phyloP scores from a whole-genome alignment of 768 basidiomycete species.

The Kwoniella sp. region DNA sequence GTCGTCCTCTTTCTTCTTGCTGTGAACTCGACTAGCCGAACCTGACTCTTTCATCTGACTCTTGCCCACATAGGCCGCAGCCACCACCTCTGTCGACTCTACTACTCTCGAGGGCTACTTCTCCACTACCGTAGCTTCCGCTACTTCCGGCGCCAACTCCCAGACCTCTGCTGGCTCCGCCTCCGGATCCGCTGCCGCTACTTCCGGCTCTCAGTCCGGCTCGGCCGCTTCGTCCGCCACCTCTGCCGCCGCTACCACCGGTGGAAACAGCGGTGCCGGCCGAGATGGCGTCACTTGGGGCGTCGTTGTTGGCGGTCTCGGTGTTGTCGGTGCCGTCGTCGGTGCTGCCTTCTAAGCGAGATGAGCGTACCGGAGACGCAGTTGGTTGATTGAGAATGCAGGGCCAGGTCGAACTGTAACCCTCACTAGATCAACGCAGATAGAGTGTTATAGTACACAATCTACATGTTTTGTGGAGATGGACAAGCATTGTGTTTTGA shows the following conservation, averaged over 20 bases:
- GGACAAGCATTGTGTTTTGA: not conserved
- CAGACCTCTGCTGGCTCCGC: conserved; percentile 22
- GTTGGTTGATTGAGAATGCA: not conserved
- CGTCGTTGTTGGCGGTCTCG: conserved; percentile 38
- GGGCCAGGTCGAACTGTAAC: not conserved
- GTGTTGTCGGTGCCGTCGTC: conserved; percentile 44
- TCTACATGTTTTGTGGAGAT: not conserved
- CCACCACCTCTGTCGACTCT: conserved; percentile 69
- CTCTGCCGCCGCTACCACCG: conserved; percentile 17
- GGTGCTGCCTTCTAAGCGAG: conserved; percentile 28
- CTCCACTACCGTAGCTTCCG: conserved; percentile 30
- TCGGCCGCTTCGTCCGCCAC: conserved; percentile 28
- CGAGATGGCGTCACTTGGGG: conserved; percentile 31
- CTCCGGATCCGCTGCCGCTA: conserved; percentile 23
- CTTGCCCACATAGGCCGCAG: conserved; percentile 21
- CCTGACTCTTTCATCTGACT: not conserved
- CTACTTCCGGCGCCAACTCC: conserved; percentile 31
- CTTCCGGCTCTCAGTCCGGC: conserved; percentile 32
- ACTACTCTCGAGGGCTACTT: conserved; percentile 62
- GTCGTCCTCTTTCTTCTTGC: not conserved
- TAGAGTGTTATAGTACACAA: not conserved
- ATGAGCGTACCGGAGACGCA: not conserved
- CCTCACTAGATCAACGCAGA: not conserved
- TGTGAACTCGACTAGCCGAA: not conserved
- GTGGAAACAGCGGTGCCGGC: conserved; percentile 27